Percentiles rank a stretch among this genome's conserved stretches.
Evolutionary conservation across 2,329 filamentous ascomycete species (phyloP).

Genomic region (Corinectria fuckeliana): DNA sequence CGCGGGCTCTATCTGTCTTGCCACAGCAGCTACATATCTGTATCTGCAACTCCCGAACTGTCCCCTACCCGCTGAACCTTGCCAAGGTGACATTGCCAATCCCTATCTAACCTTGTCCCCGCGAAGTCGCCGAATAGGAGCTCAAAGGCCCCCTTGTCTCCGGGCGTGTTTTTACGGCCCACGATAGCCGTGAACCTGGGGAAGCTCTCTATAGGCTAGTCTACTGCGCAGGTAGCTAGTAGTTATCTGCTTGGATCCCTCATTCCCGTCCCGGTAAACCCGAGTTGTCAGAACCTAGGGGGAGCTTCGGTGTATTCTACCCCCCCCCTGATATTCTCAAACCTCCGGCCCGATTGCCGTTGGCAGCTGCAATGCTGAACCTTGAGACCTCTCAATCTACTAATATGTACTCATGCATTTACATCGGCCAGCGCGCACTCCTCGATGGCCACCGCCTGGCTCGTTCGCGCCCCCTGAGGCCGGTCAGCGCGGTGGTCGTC

Average conservation of each 20-base stretch:
- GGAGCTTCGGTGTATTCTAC: not conserved
- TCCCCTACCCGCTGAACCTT: not conserved
- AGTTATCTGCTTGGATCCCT: not conserved
- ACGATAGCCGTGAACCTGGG: conserved; percentile 1
- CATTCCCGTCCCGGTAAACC: not conserved
- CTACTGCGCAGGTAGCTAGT: not conserved
- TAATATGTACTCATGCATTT: not conserved
- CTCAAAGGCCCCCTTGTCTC: conserved; percentile 4
- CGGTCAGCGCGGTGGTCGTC: conserved; percentile 16
- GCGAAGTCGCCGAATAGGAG: conserved; percentile 1
- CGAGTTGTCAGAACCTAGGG: not conserved
- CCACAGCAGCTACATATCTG: not conserved
- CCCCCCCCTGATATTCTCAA: not conserved
- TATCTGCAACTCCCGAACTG: conserved; percentile 11
- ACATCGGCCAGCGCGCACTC: not conserved
- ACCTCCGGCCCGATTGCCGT: not conserved
- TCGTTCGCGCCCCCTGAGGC: conserved; percentile 9
- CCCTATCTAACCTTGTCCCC: not conserved
- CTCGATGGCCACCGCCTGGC: conserved; percentile 8
- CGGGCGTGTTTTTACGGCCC: conserved; percentile 17
- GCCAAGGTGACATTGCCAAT: conserved; percentile 6
- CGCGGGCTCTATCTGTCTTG: conserved; percentile 1
- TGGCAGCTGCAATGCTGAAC: not conserved
- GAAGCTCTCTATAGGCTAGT: no score
- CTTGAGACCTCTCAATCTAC: not conserved